Evolutionary conservation across 2,329 filamentous ascomycete species (phyloP).

Genomic region (Aspergillus cejpii): DNA sequence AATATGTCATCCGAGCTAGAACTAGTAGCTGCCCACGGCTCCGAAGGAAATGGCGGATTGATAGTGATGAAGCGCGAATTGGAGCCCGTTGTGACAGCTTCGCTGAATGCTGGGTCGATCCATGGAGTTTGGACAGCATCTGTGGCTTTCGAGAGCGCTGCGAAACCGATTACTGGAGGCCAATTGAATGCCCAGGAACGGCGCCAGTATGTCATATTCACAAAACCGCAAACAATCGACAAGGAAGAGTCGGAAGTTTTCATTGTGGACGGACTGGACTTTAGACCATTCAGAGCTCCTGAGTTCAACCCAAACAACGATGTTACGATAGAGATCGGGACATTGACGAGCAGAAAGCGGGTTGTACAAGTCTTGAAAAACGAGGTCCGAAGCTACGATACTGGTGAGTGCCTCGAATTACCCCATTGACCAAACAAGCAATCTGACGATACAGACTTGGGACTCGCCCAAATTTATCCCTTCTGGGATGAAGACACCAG

Average conservation of each 20-base stretch:
- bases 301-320: conserved; percentile 91
- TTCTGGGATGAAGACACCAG: conserved; percentile 88
- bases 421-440: conserved; percentile 4
- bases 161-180: conserved; percentile 44
- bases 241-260: conserved; percentile 75
- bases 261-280: conserved; percentile 62
- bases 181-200: conserved; percentile 47
- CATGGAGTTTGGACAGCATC: conserved; percentile 75
- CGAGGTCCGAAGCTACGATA: conserved; percentile 85
- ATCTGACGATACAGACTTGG: conserved; percentile 56
- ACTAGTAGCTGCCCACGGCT: conserved; percentile 49
- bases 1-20: conserved; percentile 41
- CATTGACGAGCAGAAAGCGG: conserved; percentile 69
- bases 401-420: conserved; percentile 53
- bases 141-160: conserved; percentile 42
- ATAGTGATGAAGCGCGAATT: conserved; percentile 72
- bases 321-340: conserved; percentile 76
- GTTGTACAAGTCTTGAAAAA: conserved; percentile 82
- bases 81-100: conserved; percentile 63
- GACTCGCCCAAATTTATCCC: conserved; percentile 81
- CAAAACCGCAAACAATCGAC: conserved; percentile 58
- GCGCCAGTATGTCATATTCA: conserved; percentile 76
- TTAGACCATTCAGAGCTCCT: conserved; percentile 69
- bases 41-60: conserved; percentile 58
- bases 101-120: conserved; percentile 65